A percentile compares a stretch with the other conserved stretches of the same genome.
These are phyloP conservation scores for Kodamaea suecica DNA, from an alignment of 1,139 yeast species.

Conservation along the genomic window DNA sequence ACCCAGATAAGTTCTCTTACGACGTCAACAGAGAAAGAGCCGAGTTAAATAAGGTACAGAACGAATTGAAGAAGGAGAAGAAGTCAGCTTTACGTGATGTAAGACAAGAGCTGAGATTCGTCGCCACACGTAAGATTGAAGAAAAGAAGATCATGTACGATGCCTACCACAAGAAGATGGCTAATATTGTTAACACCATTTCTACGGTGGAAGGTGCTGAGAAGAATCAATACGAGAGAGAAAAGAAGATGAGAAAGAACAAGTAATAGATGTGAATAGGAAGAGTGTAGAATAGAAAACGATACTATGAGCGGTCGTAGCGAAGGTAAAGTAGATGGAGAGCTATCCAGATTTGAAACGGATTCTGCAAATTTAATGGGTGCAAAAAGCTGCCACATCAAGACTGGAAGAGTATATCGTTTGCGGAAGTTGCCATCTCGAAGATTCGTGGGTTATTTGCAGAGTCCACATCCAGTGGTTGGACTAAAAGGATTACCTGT, in stretches of 20 bases:
- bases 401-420: no score
- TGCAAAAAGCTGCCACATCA: no score
- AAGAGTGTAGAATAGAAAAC: conserved; percentile 1
- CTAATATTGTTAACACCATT: conserved; percentile 77
- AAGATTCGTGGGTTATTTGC: no score
- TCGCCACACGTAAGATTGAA: conserved; percentile 78
- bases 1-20: conserved; percentile 90
- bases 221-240: conserved; percentile 86
- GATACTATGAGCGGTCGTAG: no score
- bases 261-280: no score
- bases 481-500: no score
- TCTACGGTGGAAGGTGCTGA: conserved; percentile 94
- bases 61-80: conserved; percentile 86
- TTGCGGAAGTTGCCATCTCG: no score
- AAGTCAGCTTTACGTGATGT: conserved; percentile 86
- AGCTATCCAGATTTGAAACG: no score
- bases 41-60: conserved; percentile 77
- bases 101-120: conserved; percentile 83
- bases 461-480: no score
- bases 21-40: conserved; percentile 80
- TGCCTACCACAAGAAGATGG: conserved; percentile 87
- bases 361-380: no score
- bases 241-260: conserved; percentile 60
- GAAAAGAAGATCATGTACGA: conserved; percentile 74
- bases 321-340: no score